Base-by-base conservation (phyloP, 768 basidiomycete genomes). In the Hygrophorus pudorinus region DNA sequence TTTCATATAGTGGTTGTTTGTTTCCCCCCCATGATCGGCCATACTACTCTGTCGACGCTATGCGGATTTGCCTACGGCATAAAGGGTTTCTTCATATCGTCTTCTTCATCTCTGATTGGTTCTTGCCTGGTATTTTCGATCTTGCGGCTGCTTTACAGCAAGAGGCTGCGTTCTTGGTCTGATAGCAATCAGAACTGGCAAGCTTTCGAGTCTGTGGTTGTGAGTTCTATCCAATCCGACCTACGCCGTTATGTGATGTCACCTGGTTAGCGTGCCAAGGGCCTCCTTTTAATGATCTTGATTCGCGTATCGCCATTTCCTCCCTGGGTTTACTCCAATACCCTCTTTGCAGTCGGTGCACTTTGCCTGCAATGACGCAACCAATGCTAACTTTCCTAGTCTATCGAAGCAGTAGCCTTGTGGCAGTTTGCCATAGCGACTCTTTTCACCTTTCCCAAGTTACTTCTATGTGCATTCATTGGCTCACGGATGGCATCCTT, bases 271-370 rank as follows among this genome's bases (percentile, higher is more conserved):
- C 68, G 66, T 47, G 75, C 78, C 12, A 85, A 82, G 59, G 89
- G 89, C 21, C 65, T 90, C 13, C 81, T 81, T n/a, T 65, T 90
- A 17, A 85, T 92, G 32, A 74, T 88, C 51, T 71, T 92, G 38
- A 81, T 91, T 48, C 79, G 88, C 11, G 59, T 86, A 16, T 88
- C 85, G 3, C 80, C 89, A 3, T 76, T 92, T 58, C 87, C 86
- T 37, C 86, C 89, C 2, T 90, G 86, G 84, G 82, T 84, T 0
- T 92, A 89, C 54, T 78, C 81, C n/a, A 90, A 88, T 47, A 66
- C 79, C 0, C 65, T 91, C 14, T 87, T 87, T 54, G 79, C 85
- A 17, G 84, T 84, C 51, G 63, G 80, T 67, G 13, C 24, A 14
- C 43, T 40, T 39, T 42, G 11, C 29, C 48, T 41, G 11, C 18